A percentile compares a stretch with the other conserved stretches of the same genome.
Evolutionary conservation across 2,329 filamentous ascomycete genomes (phyloP).

Genomic region (Apiospora pterosperma): DNA sequence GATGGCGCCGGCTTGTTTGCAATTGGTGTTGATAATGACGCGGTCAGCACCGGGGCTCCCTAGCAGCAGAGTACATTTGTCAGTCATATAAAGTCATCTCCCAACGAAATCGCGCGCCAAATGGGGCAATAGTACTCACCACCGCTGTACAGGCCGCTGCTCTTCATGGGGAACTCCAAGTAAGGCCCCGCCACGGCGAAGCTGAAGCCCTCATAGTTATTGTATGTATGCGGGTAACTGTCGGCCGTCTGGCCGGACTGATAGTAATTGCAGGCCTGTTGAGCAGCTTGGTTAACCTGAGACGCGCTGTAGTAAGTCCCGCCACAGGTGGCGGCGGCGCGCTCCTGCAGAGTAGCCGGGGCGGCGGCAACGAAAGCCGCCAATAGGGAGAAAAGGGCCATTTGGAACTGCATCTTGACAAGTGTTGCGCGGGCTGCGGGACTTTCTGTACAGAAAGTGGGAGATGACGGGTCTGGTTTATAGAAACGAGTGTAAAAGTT

Average conservation of each 20-base stretch:
- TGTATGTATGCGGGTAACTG: constrained; percentile 56
- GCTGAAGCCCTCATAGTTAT: constrained; percentile 60
- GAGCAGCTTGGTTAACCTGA: constrained; percentile 46
- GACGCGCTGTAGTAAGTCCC: constrained; percentile 46
- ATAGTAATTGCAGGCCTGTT: constrained; percentile 49
- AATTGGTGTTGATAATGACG: constrained; percentile 57
- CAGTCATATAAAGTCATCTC: not conserved
- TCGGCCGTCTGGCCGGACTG: constrained; percentile 22
- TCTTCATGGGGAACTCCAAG: constrained; percentile 59
- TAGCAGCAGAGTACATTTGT: constrained; percentile 16
- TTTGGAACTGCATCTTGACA: constrained; percentile 16
- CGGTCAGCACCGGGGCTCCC: constrained; percentile 65
- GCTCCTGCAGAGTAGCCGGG: constrained; percentile 30
- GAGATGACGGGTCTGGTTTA: not conserved
- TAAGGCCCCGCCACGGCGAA: constrained; percentile 57
- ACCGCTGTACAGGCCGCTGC: constrained; percentile 50
- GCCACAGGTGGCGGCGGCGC: constrained; percentile 51
- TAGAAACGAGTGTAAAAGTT: not conserved
- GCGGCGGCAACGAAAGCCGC: constrained; percentile 17
- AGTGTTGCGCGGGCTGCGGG: not conserved
- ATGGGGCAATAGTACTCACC: constrained; percentile 32
- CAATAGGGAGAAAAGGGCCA: constrained; percentile 19
- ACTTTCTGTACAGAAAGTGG: not conserved
- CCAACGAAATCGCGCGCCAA: not conserved
- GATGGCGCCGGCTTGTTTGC: constrained; percentile 59